A percentile compares a stretch with the other conserved stretches of the same genome.
phyloP scores from a whole-genome alignment of 495 filamentous ascomycete species.

The Articulospora tetracladia region DNA sequence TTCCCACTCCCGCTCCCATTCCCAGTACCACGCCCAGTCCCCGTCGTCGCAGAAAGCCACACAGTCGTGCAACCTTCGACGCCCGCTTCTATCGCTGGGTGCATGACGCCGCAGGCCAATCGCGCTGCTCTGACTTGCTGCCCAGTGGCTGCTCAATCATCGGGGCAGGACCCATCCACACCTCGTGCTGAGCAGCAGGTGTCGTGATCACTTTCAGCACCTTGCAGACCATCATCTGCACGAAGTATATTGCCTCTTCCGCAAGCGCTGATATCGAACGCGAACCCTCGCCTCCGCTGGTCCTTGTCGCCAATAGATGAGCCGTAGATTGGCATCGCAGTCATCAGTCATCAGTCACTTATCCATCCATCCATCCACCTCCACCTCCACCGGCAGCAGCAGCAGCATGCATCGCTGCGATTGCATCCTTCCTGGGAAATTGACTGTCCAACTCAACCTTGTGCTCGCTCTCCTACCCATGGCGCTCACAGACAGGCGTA shows the following conservation, averaged over 20 bases:
- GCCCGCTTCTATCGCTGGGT: not conserved
- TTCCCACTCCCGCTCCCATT: not conserved
- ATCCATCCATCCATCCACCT: no score
- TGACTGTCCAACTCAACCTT: no score
- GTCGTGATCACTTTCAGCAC: not conserved
- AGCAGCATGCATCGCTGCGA: no score
- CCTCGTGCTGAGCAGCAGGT: not conserved
- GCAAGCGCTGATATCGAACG: not conserved
- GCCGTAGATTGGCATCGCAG: not conserved
- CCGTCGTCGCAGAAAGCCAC: not conserved
- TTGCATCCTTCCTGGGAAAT: no score
- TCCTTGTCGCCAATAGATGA: not conserved
- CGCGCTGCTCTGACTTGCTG: not conserved
- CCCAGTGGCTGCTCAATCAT: no score
- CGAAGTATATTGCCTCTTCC: not conserved
- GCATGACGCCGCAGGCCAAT: not conserved
- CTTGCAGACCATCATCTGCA: not conserved
- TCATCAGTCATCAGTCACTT: not conserved
- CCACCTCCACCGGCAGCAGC: no score
- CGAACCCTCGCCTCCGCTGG: not conserved
- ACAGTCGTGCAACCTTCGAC: not conserved
- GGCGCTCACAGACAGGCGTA: no score
- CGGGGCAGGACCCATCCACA: no score
- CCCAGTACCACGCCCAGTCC: no score
- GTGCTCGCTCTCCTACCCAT: no score